Conservation (phyloP, 2,329 filamentous ascomycete species). For the Colletotrichum cereale region DNA sequence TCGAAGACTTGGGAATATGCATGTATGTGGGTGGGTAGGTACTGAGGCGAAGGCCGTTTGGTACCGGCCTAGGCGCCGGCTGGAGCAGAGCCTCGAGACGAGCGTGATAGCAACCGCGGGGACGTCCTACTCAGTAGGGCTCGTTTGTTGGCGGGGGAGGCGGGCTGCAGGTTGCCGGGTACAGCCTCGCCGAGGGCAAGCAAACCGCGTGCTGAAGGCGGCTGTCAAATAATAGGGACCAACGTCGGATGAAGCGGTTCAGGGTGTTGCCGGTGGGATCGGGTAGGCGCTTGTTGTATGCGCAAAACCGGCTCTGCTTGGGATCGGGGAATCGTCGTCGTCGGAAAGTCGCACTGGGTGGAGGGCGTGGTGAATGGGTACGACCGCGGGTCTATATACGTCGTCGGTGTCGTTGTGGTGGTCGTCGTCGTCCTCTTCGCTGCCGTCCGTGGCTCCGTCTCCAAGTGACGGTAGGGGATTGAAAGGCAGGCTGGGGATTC, state of each 20-base stretch:
- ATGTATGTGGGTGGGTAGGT: conserved; percentile 18
- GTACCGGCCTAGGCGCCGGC: conserved; percentile 23
- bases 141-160: conserved; percentile 22
- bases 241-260: conserved; percentile 17
- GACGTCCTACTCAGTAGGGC: conserved; percentile 18
- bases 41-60: conserved; percentile 16
- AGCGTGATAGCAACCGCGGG: conserved; percentile 13
- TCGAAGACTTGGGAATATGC: conserved; percentile 59
- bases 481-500: conserved; percentile 31
- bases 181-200: conserved; percentile 22
- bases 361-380: conserved; percentile 16
- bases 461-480: conserved; percentile 22
- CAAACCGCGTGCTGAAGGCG: conserved; percentile 10
- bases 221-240: conserved; percentile 4
- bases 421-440: conserved; percentile 3
- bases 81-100: conserved; percentile 24
- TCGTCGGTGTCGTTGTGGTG: not conserved
- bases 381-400: conserved; percentile 23
- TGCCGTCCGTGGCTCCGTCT: not conserved
- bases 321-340: conserved; percentile 4
- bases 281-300: conserved; percentile 18
- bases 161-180: conserved; percentile 27
- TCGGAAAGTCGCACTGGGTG: conserved; percentile 23
- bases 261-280: conserved; percentile 8
- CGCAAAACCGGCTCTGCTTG: conserved; percentile 11